These are phyloP conservation scores for Psilocybe tampanensis DNA, from an alignment of 768 basidiomycete genomes.

Conservation along the genomic window DNA sequence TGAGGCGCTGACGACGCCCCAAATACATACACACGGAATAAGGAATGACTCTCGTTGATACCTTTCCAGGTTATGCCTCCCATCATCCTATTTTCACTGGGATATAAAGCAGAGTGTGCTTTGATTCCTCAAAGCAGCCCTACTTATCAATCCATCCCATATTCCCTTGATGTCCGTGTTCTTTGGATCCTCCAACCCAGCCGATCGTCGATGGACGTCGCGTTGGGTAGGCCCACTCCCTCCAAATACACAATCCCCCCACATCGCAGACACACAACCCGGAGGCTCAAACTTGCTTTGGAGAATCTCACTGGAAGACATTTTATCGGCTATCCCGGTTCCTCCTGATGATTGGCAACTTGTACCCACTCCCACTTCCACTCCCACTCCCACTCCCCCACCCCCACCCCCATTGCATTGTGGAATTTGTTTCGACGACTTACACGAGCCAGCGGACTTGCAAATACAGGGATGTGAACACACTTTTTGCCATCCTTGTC, in stretches of 20 bases:
- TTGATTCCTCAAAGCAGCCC: no score
- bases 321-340: background rate
- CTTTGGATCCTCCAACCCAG: background rate
- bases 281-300: background rate
- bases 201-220: background rate
- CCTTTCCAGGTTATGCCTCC: background rate
- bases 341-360: background rate
- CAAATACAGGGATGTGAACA: conserved; percentile 19
- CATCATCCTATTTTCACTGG: background rate
- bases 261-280: background rate
- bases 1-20: background rate
- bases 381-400: no score
- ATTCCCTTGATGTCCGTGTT: background rate
- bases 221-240: background rate
- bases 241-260: background rate
- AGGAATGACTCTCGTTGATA: background rate
- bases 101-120: no score
- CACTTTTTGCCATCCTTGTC: conserved; percentile 20
- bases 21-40: background rate
- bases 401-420: conserved; percentile 3
- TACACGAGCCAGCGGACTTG: background rate
- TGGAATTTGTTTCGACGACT: conserved; percentile 20
- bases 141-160: background rate
- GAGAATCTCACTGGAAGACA: conserved; percentile 6
- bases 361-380: background rate